Conservation (phyloP, 116 monocot species). For the Thalassia testudinum region DNA sequence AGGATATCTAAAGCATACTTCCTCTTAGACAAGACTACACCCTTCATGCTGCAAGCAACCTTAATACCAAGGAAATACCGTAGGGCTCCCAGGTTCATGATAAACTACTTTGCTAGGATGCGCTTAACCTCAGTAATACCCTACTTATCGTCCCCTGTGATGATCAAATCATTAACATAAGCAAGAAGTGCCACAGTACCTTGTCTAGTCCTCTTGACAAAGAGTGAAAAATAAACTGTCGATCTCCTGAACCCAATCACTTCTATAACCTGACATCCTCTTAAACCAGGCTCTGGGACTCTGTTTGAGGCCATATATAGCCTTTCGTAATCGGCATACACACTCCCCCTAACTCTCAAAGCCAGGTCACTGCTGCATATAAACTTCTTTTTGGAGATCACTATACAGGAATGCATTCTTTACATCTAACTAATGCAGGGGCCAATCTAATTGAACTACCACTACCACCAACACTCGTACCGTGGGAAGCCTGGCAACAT, state of each 20-base stretch:
- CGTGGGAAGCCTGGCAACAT: not conserved
- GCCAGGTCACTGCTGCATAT: not conserved
- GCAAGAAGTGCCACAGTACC: not conserved
- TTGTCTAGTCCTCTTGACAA: no score
- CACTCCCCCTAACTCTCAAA: no score
- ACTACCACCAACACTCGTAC: no score
- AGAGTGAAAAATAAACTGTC: no score
- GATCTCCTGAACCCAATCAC: no score
- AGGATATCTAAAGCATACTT: no score
- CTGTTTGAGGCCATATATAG: not conserved
- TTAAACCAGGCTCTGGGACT: not conserved
- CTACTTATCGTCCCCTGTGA: not conserved
- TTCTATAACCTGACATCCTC: not conserved
- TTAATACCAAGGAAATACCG: no score
- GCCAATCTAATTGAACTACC: no score
- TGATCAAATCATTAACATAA: not conserved
- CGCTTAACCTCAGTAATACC: not conserved
- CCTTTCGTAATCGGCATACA: not conserved
- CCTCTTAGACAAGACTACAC: no score
- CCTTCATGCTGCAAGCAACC: no score
- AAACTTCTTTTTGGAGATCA: not conserved
- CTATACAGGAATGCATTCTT: not conserved
- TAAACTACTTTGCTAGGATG: no score
- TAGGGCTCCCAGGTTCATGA: no score
- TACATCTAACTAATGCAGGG: not conserved